Conservation (phyloP, 2,329 filamentous ascomycete genomes). For the Fusarium sp. region DNA sequence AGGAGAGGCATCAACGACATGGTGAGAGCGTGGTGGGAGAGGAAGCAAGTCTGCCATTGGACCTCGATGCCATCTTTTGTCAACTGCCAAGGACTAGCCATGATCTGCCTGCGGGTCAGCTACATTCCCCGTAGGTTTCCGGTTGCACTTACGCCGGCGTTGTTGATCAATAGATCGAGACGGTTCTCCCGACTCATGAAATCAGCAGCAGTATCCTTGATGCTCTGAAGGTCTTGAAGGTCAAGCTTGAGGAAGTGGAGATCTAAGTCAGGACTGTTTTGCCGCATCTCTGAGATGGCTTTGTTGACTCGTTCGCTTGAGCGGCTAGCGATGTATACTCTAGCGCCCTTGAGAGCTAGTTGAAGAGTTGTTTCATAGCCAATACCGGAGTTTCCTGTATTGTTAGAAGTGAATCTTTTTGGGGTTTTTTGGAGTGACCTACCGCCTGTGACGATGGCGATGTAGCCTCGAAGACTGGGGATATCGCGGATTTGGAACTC, state of each 20-base stretch:
- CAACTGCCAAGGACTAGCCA: conserved; percentile 38
- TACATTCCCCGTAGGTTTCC: fast-evolving
- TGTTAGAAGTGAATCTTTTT: fast-evolving
- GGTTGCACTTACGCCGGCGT: conserved; percentile 46
- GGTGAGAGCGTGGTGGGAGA: conserved; percentile 40
- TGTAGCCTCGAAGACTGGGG: conserved; percentile 35
- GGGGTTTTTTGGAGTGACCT: fast-evolving
- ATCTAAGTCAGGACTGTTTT: conserved; percentile 21
- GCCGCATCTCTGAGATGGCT: conserved; percentile 38
- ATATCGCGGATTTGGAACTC: conserved; percentile 36
- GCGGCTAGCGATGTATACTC: conserved; percentile 43
- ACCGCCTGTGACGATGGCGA: conserved; percentile 45
- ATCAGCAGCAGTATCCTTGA: conserved; percentile 28
- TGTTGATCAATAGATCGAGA: conserved; percentile 43
- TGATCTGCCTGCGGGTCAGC: conserved; percentile 42
- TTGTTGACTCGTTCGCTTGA: conserved; percentile 36
- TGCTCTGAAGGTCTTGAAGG: conserved; percentile 36
- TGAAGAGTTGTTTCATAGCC: conserved; percentile 42
- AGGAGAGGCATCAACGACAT: conserved; percentile 34
- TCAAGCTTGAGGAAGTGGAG: conserved; percentile 43
- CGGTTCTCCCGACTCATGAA: conserved; percentile 35
- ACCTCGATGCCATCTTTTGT: conserved; percentile 39
- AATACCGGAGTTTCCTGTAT: conserved; percentile 36
- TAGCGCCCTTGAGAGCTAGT: conserved; percentile 33
- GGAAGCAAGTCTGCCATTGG: conserved; percentile 43